These are phyloP conservation scores for Elongisporangium undulatum DNA, from an alignment of 352 stramenopile species.

Conservation along the genomic window DNA sequence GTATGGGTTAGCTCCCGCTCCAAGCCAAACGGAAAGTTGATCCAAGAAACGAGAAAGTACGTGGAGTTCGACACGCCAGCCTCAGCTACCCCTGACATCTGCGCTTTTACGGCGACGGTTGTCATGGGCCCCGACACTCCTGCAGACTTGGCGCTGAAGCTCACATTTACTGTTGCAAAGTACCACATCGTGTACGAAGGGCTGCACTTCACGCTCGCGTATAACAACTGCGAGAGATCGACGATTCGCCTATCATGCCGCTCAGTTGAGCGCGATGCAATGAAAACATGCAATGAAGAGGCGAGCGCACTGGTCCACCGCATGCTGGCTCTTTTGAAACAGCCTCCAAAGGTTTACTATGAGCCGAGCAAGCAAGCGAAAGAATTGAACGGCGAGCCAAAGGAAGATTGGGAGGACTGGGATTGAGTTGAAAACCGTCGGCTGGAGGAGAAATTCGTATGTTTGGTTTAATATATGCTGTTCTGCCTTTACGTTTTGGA, in stretches of 20 bases:
- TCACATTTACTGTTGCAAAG: background rate
- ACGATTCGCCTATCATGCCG: background rate
- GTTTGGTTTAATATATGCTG: background rate
- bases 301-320: background rate
- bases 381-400: background rate
- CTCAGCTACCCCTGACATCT: background rate
- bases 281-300: background rate
- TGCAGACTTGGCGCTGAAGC: background rate
- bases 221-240: background rate
- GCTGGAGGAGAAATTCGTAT: background rate
- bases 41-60: background rate
- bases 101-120: background rate
- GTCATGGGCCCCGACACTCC: background rate
- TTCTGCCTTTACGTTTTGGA: too few relatives aligned
- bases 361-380: background rate
- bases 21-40: background rate
- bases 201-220: background rate
- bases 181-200: background rate
- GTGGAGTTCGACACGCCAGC: background rate
- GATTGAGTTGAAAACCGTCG: background rate
- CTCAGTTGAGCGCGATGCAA: background rate
- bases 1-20: background rate
- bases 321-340: background rate
- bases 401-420: background rate
- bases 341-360: background rate